Evolutionary conservation across 2,329 filamentous ascomycete genomes (phyloP).

Genomic region (Microascus cirrosus): DNA sequence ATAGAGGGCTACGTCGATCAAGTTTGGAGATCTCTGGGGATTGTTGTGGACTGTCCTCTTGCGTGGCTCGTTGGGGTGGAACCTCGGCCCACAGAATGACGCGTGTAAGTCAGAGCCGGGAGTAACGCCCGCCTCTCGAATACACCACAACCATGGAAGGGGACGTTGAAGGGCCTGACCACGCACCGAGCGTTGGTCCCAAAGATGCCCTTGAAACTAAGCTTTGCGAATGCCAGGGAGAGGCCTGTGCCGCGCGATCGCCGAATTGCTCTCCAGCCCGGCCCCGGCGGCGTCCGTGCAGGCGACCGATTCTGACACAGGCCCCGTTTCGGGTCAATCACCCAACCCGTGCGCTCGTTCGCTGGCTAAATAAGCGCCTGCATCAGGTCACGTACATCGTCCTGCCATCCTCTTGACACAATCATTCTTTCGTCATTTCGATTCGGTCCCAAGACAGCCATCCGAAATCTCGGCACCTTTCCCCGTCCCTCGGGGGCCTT

Average conservation of each 20-base stretch:
- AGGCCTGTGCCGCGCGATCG: background rate
- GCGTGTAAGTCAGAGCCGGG: background rate
- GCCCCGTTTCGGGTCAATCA: background rate
- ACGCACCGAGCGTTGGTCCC: background rate
- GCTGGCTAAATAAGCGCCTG: background rate
- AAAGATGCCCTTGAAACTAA: background rate
- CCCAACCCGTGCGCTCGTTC: background rate
- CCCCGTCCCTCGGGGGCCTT: too few species aligned
- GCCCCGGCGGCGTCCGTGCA: background rate
- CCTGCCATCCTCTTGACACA: background rate
- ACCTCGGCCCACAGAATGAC: background rate
- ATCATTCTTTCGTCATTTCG: background rate
- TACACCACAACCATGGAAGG: background rate
- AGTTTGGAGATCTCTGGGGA: background rate
- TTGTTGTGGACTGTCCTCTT: background rate
- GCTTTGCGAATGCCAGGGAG: background rate
- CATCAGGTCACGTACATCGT: background rate
- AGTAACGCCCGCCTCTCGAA: background rate
- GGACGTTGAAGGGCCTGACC: background rate
- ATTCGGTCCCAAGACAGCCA: background rate
- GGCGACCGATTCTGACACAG: background rate
- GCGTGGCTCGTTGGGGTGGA: background rate
- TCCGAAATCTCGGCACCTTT: too few species aligned
- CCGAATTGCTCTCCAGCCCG: background rate
- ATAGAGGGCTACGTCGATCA: background rate